phyloP scores from a whole-genome alignment of 257 asterid genomes.

The Vinca minor region DNA sequence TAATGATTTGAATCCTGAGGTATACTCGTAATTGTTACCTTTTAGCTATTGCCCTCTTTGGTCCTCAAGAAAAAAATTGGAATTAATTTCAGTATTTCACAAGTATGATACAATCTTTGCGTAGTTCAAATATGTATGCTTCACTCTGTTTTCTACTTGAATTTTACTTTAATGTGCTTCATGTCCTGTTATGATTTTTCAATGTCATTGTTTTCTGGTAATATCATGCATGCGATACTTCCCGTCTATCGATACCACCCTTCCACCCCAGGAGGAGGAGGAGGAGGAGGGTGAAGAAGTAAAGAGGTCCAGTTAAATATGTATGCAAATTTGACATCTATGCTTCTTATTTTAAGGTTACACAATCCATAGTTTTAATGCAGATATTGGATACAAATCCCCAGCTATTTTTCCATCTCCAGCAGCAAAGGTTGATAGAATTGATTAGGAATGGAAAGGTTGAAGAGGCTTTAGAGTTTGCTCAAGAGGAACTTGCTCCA shows the following conservation, averaged over 20 bases:
- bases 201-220: background rate
- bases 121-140: background rate
- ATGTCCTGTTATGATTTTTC: background rate
- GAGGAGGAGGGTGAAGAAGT: too few species aligned
- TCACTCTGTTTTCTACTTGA: background rate
- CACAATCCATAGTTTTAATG: constrained; percentile 20
- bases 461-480: constrained; percentile 81
- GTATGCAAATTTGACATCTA: background rate
- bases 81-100: background rate
- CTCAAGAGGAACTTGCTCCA: constrained; percentile 93
- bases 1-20: constrained; percentile 91
- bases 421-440: constrained; percentile 81
- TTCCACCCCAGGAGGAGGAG: too few species aligned
- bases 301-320: too few species aligned
- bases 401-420: constrained; percentile 81
- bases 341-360: constrained; percentile 1
- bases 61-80: background rate
- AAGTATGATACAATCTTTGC: background rate
- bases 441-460: constrained; percentile 64
- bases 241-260: too few species aligned
- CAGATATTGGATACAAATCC: constrained; percentile 86
- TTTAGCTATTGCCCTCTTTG: background rate
- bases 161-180: background rate
- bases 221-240: background rate
- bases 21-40: constrained; percentile 13